Conservation (phyloP, 164 flowering plant species). For the Berberis thunbergii region DNA sequence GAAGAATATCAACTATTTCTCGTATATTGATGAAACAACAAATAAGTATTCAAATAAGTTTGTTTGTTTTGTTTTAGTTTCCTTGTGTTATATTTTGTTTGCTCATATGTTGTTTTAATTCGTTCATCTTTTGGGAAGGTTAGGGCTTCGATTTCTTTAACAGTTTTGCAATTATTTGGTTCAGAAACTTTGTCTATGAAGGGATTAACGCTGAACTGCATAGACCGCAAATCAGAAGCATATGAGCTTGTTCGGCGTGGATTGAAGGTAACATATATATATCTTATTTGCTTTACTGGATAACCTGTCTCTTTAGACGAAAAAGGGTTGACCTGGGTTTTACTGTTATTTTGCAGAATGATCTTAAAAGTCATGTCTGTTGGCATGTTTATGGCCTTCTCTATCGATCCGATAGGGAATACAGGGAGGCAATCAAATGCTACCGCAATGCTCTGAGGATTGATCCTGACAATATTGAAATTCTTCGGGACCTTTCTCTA, state of each 20-base stretch:
- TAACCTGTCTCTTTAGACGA: neutral
- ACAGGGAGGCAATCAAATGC: slow-evolving; percentile 97
- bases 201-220: slow-evolving; percentile 93
- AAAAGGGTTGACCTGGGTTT: neutral
- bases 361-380: slow-evolving; percentile 98
- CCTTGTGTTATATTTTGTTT: too few species aligned
- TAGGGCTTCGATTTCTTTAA: neutral
- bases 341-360: slow-evolving; percentile 59
- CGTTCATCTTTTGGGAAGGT: neutral
- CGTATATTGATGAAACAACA: too few species aligned
- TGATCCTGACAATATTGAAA: slow-evolving; percentile 98
- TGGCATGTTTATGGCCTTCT: slow-evolving; percentile 99
- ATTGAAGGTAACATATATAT: slow-evolving; percentile 49
- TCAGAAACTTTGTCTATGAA: slow-evolving; percentile 98
- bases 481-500: slow-evolving; percentile 86
- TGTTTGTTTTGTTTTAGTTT: too few species aligned
- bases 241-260: slow-evolving; percentile 98
- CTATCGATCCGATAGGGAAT: slow-evolving; percentile 97
- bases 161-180: neutral
- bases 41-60: too few species aligned
- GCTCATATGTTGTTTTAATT: neutral
- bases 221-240: slow-evolving; percentile 99
- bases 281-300: neutral
- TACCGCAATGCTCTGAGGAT: slow-evolving; percentile 92
- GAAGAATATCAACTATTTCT: too few species aligned